phyloP scores from a whole-genome alignment of 208 protist genomes.

The Trypanosoma avium region DNA sequence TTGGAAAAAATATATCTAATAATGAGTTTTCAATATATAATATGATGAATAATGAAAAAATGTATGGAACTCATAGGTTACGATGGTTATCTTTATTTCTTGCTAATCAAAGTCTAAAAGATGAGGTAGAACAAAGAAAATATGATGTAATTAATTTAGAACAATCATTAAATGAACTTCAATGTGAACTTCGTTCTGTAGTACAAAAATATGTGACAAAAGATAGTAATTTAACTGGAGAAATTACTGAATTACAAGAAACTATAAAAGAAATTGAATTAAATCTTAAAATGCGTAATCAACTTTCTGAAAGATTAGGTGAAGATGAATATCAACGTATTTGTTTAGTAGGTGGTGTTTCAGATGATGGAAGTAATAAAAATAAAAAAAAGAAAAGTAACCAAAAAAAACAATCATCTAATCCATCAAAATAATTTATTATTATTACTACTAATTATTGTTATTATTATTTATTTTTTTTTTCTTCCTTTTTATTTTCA shows the following conservation, averaged over 20 bases:
- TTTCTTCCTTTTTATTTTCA: background rate
- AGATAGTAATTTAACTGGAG: constrained; percentile 33
- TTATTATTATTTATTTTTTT: background rate
- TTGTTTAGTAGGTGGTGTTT: constrained; percentile 32
- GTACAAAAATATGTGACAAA: constrained; percentile 42
- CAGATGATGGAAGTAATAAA: background rate
- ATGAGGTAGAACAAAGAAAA: constrained; percentile 15
- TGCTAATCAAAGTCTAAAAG: constrained; percentile 16
- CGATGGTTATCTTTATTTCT: constrained; percentile 24
- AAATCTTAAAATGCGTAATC: constrained; percentile 46
- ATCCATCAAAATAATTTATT: too few relatives aligned
- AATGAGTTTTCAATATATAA: constrained; percentile 1
- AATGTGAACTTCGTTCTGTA: constrained; percentile 30
- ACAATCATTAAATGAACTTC: background rate
- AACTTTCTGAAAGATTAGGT: constrained; percentile 36
- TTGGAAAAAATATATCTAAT: background rate
- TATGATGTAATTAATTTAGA: constrained; percentile 6
- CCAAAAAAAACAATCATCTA: background rate
- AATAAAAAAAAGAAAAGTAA: background rate
- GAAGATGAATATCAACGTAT: constrained; percentile 23
- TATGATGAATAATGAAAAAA: constrained; percentile 1
- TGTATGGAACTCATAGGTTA: constrained; percentile 9
- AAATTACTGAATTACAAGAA: constrained; percentile 54
- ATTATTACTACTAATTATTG: background rate
- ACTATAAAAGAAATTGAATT: constrained; percentile 65